These are phyloP conservation scores for Penicillium riverlandense DNA, from an alignment of 495 filamentous ascomycete species.

Conservation along the genomic window DNA sequence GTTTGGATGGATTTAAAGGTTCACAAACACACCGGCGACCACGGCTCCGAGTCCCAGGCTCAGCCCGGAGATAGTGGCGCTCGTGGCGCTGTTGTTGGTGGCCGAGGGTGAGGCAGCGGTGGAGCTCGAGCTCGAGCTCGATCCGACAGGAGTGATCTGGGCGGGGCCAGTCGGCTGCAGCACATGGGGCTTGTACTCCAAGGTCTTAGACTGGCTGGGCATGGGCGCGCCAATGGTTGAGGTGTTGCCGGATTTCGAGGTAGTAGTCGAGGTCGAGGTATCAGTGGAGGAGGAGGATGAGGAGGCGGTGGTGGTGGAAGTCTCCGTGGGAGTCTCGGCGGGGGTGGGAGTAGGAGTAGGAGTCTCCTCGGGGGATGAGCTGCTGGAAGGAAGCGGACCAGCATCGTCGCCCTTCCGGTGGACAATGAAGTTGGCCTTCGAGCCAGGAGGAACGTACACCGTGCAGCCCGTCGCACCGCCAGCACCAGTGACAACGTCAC, in stretches of 20 bases:
- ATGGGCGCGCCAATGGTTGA: conserved; percentile 3
- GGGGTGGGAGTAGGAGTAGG: conserved; percentile 7
- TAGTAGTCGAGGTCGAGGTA: conserved; percentile 16
- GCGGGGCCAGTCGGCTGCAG: conserved; percentile 22
- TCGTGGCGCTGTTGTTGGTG: conserved; percentile 12
- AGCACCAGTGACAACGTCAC: conserved; percentile 47
- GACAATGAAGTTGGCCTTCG: conserved; percentile 62
- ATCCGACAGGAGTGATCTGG: conserved; percentile 10
- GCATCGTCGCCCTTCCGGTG: conserved; percentile 35
- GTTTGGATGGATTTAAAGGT: conserved; percentile 10
- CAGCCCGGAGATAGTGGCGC: conserved; percentile 17
- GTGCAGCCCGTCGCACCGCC: conserved; percentile 72
- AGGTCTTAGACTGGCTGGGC: conserved; percentile 17
- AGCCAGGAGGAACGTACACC: conserved; percentile 65
- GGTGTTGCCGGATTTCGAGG: conserved; percentile 6
- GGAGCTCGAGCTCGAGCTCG: not conserved
- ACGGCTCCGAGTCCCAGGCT: conserved; percentile 19
- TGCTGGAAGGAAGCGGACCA: conserved; percentile 9
- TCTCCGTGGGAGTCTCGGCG: conserved; percentile 4
- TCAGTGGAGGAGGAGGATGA: conserved; percentile 14
- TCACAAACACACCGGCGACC: conserved; percentile 18
- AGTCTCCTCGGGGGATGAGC: conserved; percentile 8
- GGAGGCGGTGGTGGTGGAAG: conserved; percentile 20
- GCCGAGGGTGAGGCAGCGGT: conserved; percentile 6
- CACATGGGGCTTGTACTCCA: conserved; percentile 27